Evolutionary conservation across 2,329 filamentous ascomycete species (phyloP).

Genomic region (Emergomyces orientalis): DNA sequence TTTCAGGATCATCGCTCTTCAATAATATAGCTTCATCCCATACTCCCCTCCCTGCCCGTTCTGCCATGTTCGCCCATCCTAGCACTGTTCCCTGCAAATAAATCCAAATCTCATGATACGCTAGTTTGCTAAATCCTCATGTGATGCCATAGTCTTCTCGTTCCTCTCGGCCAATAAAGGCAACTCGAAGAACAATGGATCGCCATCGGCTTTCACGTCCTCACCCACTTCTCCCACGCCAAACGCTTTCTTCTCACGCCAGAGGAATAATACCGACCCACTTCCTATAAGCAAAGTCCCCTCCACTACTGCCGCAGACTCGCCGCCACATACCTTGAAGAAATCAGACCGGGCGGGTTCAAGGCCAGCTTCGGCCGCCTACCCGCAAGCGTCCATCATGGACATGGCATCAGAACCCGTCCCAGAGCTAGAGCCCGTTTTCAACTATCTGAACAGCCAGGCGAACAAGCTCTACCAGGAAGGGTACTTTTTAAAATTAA

Average conservation of each 20-base stretch:
- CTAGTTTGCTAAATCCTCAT: not conserved
- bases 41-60: not conserved
- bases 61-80: not conserved
- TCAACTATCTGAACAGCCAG: constrained; percentile 88
- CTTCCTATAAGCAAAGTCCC: not conserved
- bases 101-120: constrained; percentile 8
- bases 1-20: not conserved
- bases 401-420: constrained; percentile 68
- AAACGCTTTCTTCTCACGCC: not conserved
- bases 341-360: constrained; percentile 43
- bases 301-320: not conserved
- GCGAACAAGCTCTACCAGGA: constrained; percentile 96
- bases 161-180: constrained; percentile 2
- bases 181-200: not conserved
- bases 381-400: constrained; percentile 78
- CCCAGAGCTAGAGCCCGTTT: constrained; percentile 88
- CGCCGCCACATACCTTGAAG: not conserved
- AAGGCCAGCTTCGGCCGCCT: constrained; percentile 74
- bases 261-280: not conserved
- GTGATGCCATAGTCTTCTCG: constrained; percentile 5
- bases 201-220: not conserved
- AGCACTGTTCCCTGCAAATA: not conserved
- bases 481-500: constrained; percentile 93
- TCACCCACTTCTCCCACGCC: not conserved
- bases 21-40: not conserved